Percentiles rank a stretch among this genome's conserved stretches.
Evolutionary conservation across 768 basidiomycete genomes (phyloP).

Genomic region (Gloeostereum incarnatum): DNA sequence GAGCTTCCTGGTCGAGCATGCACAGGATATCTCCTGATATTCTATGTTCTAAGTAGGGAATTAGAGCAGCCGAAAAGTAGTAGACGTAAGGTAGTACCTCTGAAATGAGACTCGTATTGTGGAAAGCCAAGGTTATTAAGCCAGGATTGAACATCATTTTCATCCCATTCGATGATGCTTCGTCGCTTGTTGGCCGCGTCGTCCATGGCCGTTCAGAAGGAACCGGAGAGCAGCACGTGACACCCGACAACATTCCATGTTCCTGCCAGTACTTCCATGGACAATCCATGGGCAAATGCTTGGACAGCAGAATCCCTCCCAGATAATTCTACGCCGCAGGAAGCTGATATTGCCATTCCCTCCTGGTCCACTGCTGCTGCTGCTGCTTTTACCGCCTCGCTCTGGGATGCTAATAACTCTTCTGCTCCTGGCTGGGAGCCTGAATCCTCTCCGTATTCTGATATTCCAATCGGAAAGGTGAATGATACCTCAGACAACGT

Average conservation of each 20-base stretch:
- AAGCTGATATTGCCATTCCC: constrained; percentile 47
- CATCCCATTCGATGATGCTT: constrained; percentile 59
- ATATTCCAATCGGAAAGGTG: constrained; percentile 23
- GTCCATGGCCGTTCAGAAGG: constrained; percentile 13
- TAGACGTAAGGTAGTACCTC: no score
- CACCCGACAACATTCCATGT: no score
- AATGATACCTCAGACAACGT: constrained; percentile 2
- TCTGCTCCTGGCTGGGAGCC: constrained; percentile 12
- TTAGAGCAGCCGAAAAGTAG: constrained; percentile 12
- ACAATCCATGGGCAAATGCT: constrained; percentile 70
- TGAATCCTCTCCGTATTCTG: constrained; percentile 23
- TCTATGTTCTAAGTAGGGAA: constrained; percentile 59
- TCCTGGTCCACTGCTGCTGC: constrained; percentile 44
- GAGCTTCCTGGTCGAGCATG: constrained; percentile 70
- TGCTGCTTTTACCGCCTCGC: constrained; percentile 23
- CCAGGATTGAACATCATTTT: constrained; percentile 74
- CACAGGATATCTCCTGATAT: constrained; percentile 89
- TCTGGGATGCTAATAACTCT: constrained; percentile 25
- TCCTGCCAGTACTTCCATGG: no score
- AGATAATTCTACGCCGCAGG: constrained; percentile 14
- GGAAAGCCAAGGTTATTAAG: constrained; percentile 69
- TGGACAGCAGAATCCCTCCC: constrained; percentile 25
- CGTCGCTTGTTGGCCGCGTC: constrained; percentile 19
- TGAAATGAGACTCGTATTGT: constrained; percentile 77
- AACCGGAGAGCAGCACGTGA: not conserved